Evolutionary conservation across 164 flowering plant species (phyloP).

Genomic region (Liriodendron chinense): DNA sequence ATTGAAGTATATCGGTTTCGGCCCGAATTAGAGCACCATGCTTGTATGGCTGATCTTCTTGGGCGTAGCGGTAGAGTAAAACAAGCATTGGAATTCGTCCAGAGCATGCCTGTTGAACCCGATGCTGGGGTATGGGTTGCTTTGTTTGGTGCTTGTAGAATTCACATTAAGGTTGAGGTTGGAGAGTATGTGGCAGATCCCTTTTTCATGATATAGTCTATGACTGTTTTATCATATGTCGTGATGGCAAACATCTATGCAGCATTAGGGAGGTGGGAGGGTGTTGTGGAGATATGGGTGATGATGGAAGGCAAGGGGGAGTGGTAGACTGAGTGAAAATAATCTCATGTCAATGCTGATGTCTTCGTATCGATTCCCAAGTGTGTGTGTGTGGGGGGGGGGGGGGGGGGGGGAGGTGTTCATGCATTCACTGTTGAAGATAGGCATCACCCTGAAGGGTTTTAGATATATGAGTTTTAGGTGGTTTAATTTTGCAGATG

Average conservation of each 20-base stretch:
- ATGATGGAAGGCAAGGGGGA: constrained; percentile 42
- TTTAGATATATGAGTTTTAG: constrained; percentile 31
- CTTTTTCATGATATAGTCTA: constrained; percentile 45
- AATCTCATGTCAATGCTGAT: too few relatives aligned
- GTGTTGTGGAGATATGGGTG: constrained; percentile 36
- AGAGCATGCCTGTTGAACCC: constrained; percentile 49
- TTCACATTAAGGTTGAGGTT: constrained; percentile 39
- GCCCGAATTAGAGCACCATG: constrained; percentile 54
- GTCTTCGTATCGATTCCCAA: too few relatives aligned
- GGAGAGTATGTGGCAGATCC: constrained; percentile 40
- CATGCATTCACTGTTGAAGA: constrained; percentile 54
- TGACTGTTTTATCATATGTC: constrained; percentile 50
- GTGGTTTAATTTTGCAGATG: constrained; percentile 38
- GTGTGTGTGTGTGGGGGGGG: too few relatives aligned
- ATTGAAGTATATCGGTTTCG: constrained; percentile 26
- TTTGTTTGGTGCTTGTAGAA: constrained; percentile 55
- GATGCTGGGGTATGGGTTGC: constrained; percentile 63
- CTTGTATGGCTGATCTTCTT: constrained; percentile 61
- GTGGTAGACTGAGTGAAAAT: too few relatives aligned
- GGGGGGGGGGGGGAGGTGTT: too few relatives aligned
- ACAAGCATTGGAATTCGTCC: constrained; percentile 49
- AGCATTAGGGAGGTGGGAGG: constrained; percentile 45
- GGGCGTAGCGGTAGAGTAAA: constrained; percentile 50
- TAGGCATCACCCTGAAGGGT: constrained; percentile 33
- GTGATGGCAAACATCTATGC: constrained; percentile 71